Conservation (phyloP, 768 basidiomycete genomes). For the Macrolepiota fuliginosa region DNA sequence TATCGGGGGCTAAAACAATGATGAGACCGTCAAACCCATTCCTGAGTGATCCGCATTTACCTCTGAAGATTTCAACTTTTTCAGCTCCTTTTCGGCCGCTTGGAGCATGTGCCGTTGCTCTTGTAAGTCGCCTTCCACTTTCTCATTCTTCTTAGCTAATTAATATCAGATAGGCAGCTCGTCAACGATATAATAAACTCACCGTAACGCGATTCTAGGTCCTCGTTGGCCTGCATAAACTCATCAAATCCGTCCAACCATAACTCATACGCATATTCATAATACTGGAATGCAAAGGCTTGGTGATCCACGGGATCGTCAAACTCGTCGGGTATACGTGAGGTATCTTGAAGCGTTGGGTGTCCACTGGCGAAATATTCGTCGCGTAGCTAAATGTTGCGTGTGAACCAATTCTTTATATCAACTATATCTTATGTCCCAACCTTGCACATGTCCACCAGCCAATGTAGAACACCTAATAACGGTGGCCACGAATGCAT, state of each 20-base stretch:
- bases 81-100: constrained; percentile 49
- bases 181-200: constrained; percentile 16
- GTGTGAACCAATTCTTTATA: background rate
- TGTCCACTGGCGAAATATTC: constrained; percentile 61
- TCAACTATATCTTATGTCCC: constrained; percentile 16
- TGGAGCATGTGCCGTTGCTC: constrained; percentile 46
- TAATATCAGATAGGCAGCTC: constrained; percentile 9
- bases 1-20: constrained; percentile 49
- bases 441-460: constrained; percentile 84
- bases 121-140: constrained; percentile 62
- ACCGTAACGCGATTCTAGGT: constrained; percentile 80
- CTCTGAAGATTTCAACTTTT: constrained; percentile 59
- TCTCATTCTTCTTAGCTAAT: constrained; percentile 69
- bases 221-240: constrained; percentile 67
- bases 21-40: background rate
- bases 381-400: constrained; percentile 33
- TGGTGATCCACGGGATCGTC: constrained; percentile 71
- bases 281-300: constrained; percentile 77
- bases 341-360: constrained; percentile 63
- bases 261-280: constrained; percentile 58
- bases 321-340: constrained; percentile 70
- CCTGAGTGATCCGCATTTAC: constrained; percentile 30
- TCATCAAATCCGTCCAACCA: constrained; percentile 70
- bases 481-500: constrained; percentile 92
- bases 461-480: constrained; percentile 89